These are phyloP conservation scores for Thuidium tamariscinum DNA, from an alignment of 225 moss, liverwort and hornwort genomes.

Conservation along the genomic window DNA sequence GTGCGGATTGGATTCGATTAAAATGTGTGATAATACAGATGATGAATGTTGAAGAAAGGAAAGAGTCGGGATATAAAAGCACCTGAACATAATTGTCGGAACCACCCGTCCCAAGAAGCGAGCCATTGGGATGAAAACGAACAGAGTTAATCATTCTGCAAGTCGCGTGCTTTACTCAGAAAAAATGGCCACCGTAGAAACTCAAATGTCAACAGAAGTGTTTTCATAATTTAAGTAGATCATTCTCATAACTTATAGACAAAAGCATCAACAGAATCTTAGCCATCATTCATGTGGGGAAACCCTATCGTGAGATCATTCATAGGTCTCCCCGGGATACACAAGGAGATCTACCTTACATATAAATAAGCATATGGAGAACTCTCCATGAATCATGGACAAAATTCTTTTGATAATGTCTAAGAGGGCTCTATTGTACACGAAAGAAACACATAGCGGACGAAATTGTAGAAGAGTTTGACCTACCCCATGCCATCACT, in stretches of 20 bases:
- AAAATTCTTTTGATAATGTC: background rate
- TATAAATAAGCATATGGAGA: background rate
- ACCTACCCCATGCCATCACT: slow-evolving; percentile 71
- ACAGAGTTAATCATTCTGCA: slow-evolving; percentile 69
- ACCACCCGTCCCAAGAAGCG: slow-evolving; percentile 66
- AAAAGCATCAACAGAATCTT: background rate
- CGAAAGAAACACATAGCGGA: background rate
- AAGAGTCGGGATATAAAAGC: background rate
- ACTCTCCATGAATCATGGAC: background rate
- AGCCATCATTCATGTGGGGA: background rate
- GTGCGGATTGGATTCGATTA: background rate
- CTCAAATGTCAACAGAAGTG: background rate
- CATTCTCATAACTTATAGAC: no score
- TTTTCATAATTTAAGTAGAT: background rate
- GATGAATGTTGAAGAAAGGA: background rate
- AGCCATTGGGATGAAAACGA: slow-evolving; percentile 81
- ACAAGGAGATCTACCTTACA: background rate
- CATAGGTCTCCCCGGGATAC: background rate
- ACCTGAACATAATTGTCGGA: slow-evolving; percentile 78
- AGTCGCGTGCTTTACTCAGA: background rate
- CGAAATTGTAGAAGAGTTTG: background rate
- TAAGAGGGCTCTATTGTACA: background rate
- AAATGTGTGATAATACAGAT: background rate
- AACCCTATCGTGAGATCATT: background rate
- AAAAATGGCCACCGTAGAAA: background rate